These are phyloP conservation scores for Sanghuangporus baumii DNA, from an alignment of 1,284 basidiomycete genomes.

Conservation along the genomic window DNA sequence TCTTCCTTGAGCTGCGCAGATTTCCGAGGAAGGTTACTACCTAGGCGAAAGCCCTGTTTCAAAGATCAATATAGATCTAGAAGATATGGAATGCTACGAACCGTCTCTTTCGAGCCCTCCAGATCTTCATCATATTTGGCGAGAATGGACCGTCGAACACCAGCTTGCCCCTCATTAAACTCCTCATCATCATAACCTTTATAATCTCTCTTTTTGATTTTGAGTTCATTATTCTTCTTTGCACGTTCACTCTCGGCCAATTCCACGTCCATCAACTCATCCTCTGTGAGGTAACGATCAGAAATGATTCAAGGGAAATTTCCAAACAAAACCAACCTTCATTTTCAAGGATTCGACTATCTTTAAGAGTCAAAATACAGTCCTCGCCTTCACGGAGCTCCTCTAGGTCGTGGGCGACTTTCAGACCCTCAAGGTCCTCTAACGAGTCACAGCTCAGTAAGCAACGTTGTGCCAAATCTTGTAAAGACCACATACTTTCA, in stretches of 20 bases:
- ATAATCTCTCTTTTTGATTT: slow-evolving; percentile 87
- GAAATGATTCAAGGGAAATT: neutral
- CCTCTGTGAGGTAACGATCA: slow-evolving; percentile 53
- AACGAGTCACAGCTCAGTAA: slow-evolving; percentile 2
- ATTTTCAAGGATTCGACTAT: slow-evolving; percentile 87
- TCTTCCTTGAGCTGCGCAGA: slow-evolving; percentile 37
- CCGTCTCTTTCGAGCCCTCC: slow-evolving; percentile 61
- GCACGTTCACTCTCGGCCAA: slow-evolving; percentile 82
- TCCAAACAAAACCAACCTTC: slow-evolving; percentile 54
- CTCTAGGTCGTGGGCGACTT: slow-evolving; percentile 94
- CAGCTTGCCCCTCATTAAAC: slow-evolving; percentile 67
- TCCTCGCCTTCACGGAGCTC: slow-evolving; percentile 91
- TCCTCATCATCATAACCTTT: slow-evolving; percentile 98
- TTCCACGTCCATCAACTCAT: slow-evolving; percentile 93
- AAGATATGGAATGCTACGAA: slow-evolving; percentile 30
- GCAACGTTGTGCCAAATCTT: neutral
- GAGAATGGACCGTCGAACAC: slow-evolving; percentile 79
- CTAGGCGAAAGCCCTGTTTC: slow-evolving; percentile 74
- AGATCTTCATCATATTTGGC: slow-evolving; percentile 93
- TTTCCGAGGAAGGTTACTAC: slow-evolving; percentile 41
- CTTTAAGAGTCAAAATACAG: slow-evolving; percentile 93
- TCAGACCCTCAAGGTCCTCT: slow-evolving; percentile 89
- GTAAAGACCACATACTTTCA: slow-evolving; percentile 52
- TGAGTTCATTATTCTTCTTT: slow-evolving; percentile 76
- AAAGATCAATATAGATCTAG: slow-evolving; percentile 1